These are phyloP conservation scores for Mycena haematopus DNA, from an alignment of 768 basidiomycete species.

Conservation along the genomic window DNA sequence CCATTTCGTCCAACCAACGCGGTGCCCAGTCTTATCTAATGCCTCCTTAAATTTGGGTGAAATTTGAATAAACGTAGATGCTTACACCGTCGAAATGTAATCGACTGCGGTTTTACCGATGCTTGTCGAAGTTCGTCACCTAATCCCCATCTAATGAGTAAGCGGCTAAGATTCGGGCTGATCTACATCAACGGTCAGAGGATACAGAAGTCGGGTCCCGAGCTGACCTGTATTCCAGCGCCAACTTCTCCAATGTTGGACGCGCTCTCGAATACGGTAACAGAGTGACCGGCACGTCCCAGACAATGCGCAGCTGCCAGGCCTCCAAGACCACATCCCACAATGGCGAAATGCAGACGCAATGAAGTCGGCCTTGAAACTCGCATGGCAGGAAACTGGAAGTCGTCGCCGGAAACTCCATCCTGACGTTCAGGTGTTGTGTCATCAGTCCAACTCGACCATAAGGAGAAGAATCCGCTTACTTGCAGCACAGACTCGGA, in stretches of 20 bases:
- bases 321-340: background rate
- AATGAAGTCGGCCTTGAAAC: too few species aligned
- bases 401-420: too few species aligned
- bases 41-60: too few species aligned
- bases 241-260: background rate
- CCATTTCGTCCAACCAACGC: background rate
- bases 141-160: background rate
- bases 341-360: too few species aligned
- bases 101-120: background rate
- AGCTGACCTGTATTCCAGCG: background rate
- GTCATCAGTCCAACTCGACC: too few species aligned
- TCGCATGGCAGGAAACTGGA: too few species aligned
- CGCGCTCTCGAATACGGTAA: background rate
- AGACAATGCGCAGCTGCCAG: background rate
- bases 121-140: background rate
- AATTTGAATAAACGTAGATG: too few species aligned
- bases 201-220: too few species aligned
- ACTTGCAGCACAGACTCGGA: too few species aligned
- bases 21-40: too few species aligned
- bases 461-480: too few species aligned
- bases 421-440: too few species aligned
- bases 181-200: background rate
- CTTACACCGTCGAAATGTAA: background rate
- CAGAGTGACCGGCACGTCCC: background rate
- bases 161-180: background rate